These are phyloP conservation scores for Kalaharituber pfeilii DNA, from an alignment of 2,329 filamentous ascomycete species.

Conservation along the genomic window DNA sequence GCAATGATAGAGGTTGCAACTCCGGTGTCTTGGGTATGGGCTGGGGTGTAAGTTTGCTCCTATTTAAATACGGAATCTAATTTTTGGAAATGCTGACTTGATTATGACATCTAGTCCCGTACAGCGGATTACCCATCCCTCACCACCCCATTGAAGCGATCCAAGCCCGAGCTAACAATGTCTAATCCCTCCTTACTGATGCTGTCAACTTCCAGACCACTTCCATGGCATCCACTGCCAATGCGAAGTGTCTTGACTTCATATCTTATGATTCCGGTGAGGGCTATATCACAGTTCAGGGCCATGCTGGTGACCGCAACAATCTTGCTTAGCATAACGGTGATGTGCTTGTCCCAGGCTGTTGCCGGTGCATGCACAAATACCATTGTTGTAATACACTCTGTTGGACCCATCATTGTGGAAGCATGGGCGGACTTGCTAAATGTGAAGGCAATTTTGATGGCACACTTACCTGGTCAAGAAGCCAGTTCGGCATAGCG, in stretches of 20 bases:
- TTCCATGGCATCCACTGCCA: slow-evolving; percentile 8
- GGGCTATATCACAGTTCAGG: slow-evolving; percentile 49
- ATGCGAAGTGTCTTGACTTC: slow-evolving; percentile 41
- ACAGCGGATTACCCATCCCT: slow-evolving; percentile 75
- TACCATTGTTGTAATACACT: slow-evolving; percentile 52
- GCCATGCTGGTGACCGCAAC: slow-evolving; percentile 56
- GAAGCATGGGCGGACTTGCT: slow-evolving; percentile 52
- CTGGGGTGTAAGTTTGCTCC: slow-evolving; percentile 73
- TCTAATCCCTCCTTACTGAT: slow-evolving; percentile 10
- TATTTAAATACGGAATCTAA: background rate
- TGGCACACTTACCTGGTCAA: slow-evolving; percentile 57
- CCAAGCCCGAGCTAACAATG: slow-evolving; percentile 18
- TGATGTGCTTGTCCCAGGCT: slow-evolving; percentile 43
- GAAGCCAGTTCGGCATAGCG: slow-evolving; percentile 52
- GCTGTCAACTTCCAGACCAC: slow-evolving; percentile 23
- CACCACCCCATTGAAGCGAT: slow-evolving; percentile 54
- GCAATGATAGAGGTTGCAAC: slow-evolving; percentile 65
- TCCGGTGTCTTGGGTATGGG: slow-evolving; percentile 62
- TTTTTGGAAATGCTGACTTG: too few relatives aligned
- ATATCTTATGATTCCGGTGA: slow-evolving; percentile 59
- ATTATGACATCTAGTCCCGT: slow-evolving; percentile 43
- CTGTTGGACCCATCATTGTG: slow-evolving; percentile 50
- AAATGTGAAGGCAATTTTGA: slow-evolving; percentile 47
- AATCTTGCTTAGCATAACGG: slow-evolving; percentile 48
- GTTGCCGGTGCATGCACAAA: slow-evolving; percentile 44